Evolutionary conservation across 805 yeast species (phyloP).

Genomic region (Brettanomyces sp.): DNA sequence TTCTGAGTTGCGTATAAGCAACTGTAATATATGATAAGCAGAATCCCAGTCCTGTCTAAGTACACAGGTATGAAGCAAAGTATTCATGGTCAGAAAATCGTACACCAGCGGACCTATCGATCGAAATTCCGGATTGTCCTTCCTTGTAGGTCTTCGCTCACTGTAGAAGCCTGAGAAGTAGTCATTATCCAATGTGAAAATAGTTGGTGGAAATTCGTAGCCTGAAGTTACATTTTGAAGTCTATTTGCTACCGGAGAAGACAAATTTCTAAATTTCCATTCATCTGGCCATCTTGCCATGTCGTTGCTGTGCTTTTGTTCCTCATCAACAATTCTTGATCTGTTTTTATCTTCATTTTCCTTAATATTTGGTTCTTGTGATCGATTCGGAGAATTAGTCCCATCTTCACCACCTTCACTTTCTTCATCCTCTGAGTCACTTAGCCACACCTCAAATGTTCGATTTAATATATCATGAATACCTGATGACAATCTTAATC

Average conservation of each 20-base stretch:
- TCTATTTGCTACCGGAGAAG: not conserved
- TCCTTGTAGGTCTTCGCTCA: not conserved
- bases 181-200: not conserved
- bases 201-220: not conserved
- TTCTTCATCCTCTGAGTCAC: slow-evolving; percentile 1
- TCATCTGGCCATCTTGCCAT: not conserved
- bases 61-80: slow-evolving; percentile 40
- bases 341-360: not conserved
- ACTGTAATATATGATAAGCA: slow-evolving; percentile 44
- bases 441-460: slow-evolving; percentile 2
- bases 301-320: not conserved
- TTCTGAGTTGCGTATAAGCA: slow-evolving; percentile 37
- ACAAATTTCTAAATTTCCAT: not conserved
- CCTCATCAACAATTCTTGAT: not conserved
- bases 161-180: not conserved
- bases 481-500: not conserved
- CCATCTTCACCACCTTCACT: not conserved
- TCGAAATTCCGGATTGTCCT: no score
- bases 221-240: not conserved
- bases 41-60: slow-evolving; percentile 41
- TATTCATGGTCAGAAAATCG: slow-evolving; percentile 6
- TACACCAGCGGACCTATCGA: no score
- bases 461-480: not conserved
- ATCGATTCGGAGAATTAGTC: no score
- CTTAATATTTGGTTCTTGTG: not conserved